phyloP scores from a whole-genome alignment of 1,139 yeast species.

The Diutina neorugosa region DNA sequence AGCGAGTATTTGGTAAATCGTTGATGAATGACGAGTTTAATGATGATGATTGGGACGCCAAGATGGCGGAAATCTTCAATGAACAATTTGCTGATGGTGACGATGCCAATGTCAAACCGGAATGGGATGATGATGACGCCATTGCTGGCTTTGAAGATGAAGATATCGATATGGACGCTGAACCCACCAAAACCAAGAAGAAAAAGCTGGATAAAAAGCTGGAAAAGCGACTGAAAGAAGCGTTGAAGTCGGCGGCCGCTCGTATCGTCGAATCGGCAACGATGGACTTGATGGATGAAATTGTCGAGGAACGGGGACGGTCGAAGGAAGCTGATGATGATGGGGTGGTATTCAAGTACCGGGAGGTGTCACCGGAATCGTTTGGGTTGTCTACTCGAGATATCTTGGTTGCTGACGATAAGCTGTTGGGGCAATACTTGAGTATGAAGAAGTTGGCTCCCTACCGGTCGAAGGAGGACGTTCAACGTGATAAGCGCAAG shows the following conservation, averaged over 20 bases:
- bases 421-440: constrained; percentile 67
- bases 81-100: constrained; percentile 65
- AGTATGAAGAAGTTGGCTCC: constrained; percentile 93
- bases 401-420: constrained; percentile 81
- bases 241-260: constrained; percentile 44
- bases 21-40: constrained; percentile 82
- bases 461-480: constrained; percentile 65
- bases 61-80: constrained; percentile 76
- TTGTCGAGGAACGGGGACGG: constrained; percentile 48
- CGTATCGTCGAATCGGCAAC: constrained; percentile 85
- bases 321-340: constrained; percentile 16
- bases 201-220: constrained; percentile 1
- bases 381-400: constrained; percentile 83
- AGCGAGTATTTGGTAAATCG: constrained; percentile 57
- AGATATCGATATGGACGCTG: constrained; percentile 24
- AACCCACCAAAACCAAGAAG: constrained; percentile 2
- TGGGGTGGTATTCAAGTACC: constrained; percentile 51
- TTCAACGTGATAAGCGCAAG: constrained; percentile 71
- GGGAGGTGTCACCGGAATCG: constrained; percentile 92
- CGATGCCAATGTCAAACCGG: not conserved
- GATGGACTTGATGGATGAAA: constrained; percentile 78
- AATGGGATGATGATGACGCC: constrained; percentile 23
- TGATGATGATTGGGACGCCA: constrained; percentile 83
- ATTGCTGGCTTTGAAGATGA: constrained; percentile 39
- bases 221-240: constrained; percentile 11